Conservation (phyloP, 495 filamentous ascomycete species). For the Tuber indicum region DNA sequence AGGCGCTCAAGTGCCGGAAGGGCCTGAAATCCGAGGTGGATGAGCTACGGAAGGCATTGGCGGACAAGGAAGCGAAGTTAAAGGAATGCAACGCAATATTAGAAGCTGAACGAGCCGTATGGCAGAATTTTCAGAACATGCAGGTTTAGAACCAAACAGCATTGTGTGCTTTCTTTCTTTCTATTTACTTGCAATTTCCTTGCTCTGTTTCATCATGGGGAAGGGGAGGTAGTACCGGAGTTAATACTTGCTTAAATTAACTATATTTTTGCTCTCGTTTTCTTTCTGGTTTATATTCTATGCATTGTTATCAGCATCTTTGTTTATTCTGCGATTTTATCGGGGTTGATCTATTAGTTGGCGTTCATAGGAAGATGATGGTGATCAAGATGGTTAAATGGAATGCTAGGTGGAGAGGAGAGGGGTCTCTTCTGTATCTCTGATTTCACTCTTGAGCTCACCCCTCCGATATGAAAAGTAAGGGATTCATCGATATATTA, state of each 20-base stretch:
- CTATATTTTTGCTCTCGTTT: not conserved
- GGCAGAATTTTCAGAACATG: slow-evolving; percentile 13
- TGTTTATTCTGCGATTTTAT: not conserved
- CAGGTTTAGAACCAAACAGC: not conserved
- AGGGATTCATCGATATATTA: not conserved
- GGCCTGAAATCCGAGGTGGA: slow-evolving; percentile 32
- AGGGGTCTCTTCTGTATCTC: not conserved
- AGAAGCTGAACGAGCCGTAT: slow-evolving; percentile 27
- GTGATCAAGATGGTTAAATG: not conserved
- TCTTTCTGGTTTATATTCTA: not conserved
- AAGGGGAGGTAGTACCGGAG: not conserved
- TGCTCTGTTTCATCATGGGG: not conserved
- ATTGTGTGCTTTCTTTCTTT: not conserved
- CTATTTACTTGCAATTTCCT: not conserved
- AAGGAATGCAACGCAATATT: slow-evolving; percentile 36
- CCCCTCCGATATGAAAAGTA: not conserved
- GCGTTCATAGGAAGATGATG: not conserved
- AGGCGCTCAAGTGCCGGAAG: slow-evolving; percentile 31
- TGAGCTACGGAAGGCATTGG: slow-evolving; percentile 24
- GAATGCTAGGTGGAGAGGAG: too few relatives aligned
- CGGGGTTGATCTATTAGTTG: not conserved
- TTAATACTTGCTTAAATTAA: not conserved
- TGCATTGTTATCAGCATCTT: not conserved
- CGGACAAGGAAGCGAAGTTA: slow-evolving; percentile 30
- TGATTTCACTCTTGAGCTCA: not conserved